Evolutionary conservation across 2,329 filamentous ascomycete species (phyloP).

Genomic region (Sclerotinia nivalis): DNA sequence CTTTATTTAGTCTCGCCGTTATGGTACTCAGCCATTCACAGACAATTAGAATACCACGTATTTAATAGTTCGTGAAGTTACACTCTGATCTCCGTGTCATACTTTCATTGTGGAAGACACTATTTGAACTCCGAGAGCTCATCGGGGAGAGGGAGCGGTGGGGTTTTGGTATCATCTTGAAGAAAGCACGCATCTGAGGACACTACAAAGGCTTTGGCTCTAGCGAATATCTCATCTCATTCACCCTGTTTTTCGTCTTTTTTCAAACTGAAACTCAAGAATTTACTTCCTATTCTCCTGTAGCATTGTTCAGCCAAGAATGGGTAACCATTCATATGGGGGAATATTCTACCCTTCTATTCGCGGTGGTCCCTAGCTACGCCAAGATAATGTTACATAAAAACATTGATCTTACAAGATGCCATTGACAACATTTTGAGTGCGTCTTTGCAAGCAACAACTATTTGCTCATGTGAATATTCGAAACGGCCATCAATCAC

Average conservation of each 20-base stretch:
- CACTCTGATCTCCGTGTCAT: not conserved
- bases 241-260: not conserved
- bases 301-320: not conserved
- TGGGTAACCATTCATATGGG: not conserved
- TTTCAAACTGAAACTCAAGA: not conserved
- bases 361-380: not conserved
- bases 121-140: no score
- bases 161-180: not conserved
- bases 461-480: not conserved
- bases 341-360: not conserved
- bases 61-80: not conserved
- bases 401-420: not conserved
- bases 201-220: no score
- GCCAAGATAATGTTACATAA: not conserved
- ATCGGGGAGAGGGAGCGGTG: not conserved
- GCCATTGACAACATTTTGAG: not conserved
- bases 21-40: not conserved
- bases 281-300: not conserved
- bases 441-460: not conserved
- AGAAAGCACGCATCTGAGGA: not conserved
- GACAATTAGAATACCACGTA: not conserved
- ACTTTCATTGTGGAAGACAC: not conserved
- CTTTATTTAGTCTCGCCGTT: not conserved
- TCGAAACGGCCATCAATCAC: not conserved
- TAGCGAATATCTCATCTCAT: not conserved